These are phyloP conservation scores for Botrytis squamosa DNA, from an alignment of 2,329 filamentous ascomycete species.

Conservation along the genomic window DNA sequence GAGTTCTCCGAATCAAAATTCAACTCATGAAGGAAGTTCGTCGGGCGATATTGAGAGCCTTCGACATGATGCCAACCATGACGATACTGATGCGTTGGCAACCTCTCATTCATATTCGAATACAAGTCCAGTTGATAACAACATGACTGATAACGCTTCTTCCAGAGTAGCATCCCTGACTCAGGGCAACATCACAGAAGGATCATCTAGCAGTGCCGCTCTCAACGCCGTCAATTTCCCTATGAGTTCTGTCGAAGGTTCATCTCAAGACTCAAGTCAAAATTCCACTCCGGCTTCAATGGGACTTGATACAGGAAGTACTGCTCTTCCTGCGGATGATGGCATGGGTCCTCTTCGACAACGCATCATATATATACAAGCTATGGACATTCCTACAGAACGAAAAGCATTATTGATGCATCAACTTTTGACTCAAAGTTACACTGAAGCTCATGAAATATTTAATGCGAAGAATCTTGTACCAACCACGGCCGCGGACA, in stretches of 20 bases:
- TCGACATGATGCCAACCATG: neutral
- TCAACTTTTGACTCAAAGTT: conserved; percentile 66
- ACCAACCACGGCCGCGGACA: conserved; percentile 28
- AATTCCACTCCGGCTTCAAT: conserved; percentile 25
- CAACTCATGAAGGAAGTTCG: conserved; percentile 27
- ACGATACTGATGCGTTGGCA: neutral
- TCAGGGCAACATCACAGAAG: conserved; percentile 30
- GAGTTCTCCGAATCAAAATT: conserved; percentile 26
- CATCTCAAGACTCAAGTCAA: conserved; percentile 31
- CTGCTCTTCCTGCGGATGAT: conserved; percentile 65
- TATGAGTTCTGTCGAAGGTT: conserved; percentile 32
- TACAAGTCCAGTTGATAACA: conserved; percentile 29
- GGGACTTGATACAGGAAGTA: conserved; percentile 29
- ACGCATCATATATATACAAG: conserved; percentile 68
- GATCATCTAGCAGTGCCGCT: conserved; percentile 22
- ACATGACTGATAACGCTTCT: conserved; percentile 34
- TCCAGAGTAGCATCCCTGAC: conserved; percentile 32
- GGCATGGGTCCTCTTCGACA: conserved; percentile 68
- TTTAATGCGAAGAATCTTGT: conserved; percentile 35
- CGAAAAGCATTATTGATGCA: conserved; percentile 75
- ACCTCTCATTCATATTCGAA: conserved; percentile 23
- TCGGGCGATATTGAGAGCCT: neutral
- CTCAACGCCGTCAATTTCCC: conserved; percentile 19
- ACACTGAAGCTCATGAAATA: conserved; percentile 48
- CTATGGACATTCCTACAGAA: conserved; percentile 53